Conservation (phyloP, 1,139 yeast species). For the Diutina siamensis region DNA sequence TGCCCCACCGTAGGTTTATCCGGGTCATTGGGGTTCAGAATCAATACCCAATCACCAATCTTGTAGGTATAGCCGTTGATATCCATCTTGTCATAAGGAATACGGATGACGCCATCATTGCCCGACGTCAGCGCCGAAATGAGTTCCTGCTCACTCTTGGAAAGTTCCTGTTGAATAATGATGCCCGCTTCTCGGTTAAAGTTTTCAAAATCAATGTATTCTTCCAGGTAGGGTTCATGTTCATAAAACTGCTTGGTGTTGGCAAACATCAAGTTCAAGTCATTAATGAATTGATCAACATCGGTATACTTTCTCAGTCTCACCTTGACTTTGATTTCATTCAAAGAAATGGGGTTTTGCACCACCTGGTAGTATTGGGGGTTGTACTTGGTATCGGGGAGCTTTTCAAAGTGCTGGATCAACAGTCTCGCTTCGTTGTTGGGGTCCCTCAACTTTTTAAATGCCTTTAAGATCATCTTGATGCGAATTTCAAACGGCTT, state of each 20-base stretch:
- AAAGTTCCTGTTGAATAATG: conserved; percentile 58
- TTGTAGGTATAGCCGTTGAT: conserved; percentile 62
- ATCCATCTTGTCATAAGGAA: conserved; percentile 67
- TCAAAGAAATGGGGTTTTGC: conserved; percentile 65
- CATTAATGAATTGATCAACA: conserved; percentile 67
- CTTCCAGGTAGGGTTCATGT: conserved; percentile 39
- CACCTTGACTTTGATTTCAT: conserved; percentile 71
- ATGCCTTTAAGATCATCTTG: conserved; percentile 69
- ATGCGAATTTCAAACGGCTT: conserved; percentile 89
- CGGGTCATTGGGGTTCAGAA: conserved; percentile 78
- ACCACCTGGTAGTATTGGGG: conserved; percentile 61
- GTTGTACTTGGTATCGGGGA: conserved; percentile 61
- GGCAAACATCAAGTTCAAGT: conserved; percentile 61
- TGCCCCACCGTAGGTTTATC: conserved; percentile 90
- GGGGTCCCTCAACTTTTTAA: conserved; percentile 60
- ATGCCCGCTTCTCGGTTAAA: conserved; percentile 53
- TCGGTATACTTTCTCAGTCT: conserved; percentile 73
- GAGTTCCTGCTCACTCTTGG: conserved; percentile 72
- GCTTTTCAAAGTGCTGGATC: conserved; percentile 59
- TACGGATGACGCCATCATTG: conserved; percentile 38
- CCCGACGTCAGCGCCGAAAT: conserved; percentile 56
- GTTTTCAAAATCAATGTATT: conserved; percentile 46
- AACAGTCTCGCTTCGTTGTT: conserved; percentile 36
- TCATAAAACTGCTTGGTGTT: conserved; percentile 58
- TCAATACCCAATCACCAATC: conserved; percentile 93